Conservation (phyloP, 2,329 filamentous ascomycete species). For the Penicillium decumbens region DNA sequence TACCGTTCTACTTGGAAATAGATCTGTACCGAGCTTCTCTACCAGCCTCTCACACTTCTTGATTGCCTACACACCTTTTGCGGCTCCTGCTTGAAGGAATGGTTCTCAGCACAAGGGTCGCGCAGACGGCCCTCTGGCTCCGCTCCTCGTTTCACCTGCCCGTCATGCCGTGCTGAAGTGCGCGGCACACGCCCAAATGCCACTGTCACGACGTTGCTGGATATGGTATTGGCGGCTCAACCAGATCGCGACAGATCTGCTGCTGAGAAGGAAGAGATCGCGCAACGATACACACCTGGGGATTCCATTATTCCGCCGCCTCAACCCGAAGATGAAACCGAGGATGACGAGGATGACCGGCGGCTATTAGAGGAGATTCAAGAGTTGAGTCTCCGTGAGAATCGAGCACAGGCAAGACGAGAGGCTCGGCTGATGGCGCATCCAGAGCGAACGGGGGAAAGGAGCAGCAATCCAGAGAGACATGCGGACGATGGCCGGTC, state of each 20-base stretch:
- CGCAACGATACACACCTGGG: conserved; percentile 70
- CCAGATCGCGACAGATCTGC: conserved; percentile 66
- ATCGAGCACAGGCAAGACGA: conserved; percentile 22
- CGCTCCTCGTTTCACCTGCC: conserved; percentile 70
- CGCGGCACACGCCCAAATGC: conserved; percentile 87
- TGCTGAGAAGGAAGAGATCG: conserved; percentile 72
- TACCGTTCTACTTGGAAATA: conserved; percentile 35
- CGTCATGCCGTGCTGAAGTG: conserved; percentile 81
- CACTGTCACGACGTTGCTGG: conserved; percentile 79
- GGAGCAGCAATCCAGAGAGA: conserved; percentile 38
- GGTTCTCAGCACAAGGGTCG: conserved; percentile 78
- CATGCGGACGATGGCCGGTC: conserved; percentile 38
- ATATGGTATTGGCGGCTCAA: conserved; percentile 78
- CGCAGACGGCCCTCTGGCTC: conserved; percentile 47
- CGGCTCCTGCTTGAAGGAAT: conserved; percentile 90
- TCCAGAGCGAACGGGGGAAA: conserved; percentile 24
- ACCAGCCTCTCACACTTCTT: conserved; percentile 83
- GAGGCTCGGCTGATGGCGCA: conserved; percentile 25
- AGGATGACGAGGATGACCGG: conserved; percentile 56
- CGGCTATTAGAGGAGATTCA: conserved; percentile 67
- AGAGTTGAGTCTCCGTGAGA: conserved; percentile 62
- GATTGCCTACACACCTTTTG: conserved; percentile 96
- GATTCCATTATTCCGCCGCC: conserved; percentile 71
- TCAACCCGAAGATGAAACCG: conserved; percentile 35
- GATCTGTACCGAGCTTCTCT: conserved; percentile 96